Conservation (phyloP, 352 stramenopile genomes). For the Phytopythium cucurbitacearum region DNA sequence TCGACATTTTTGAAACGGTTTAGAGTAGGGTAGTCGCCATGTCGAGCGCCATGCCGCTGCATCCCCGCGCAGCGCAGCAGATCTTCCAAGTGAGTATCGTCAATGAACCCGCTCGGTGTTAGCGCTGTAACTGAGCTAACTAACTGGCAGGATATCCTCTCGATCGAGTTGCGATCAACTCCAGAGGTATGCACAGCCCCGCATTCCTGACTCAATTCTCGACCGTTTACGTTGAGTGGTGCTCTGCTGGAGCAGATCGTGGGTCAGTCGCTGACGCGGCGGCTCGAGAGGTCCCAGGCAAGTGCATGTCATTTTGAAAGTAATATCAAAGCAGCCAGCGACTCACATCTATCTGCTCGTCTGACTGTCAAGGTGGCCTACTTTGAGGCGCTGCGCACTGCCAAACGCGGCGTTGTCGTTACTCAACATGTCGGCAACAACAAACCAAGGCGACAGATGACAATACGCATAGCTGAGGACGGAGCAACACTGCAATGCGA, state of each 20-base stretch:
- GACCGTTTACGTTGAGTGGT: too few relatives aligned
- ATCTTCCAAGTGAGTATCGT: slow-evolving; percentile 21
- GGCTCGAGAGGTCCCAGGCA: background rate
- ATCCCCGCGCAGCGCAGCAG: slow-evolving; percentile 26
- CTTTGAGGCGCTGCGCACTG: too few relatives aligned
- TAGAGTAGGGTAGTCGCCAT: background rate
- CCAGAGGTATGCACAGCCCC: slow-evolving; percentile 7
- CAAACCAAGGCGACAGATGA: slow-evolving; percentile 1
- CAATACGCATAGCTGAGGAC: slow-evolving; percentile 10
- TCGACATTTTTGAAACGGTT: too few relatives aligned
- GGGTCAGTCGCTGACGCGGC: background rate
- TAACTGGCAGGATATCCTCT: slow-evolving; percentile 18
- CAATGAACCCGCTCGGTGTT: too few relatives aligned
- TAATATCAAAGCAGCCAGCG: background rate
- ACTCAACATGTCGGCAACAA: too few relatives aligned
- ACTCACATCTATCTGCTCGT: too few relatives aligned
- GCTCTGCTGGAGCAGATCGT: background rate
- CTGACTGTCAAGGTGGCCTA: too few relatives aligned
- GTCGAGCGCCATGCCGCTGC: slow-evolving; percentile 15
- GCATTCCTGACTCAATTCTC: background rate
- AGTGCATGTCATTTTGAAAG: slow-evolving; percentile 12
- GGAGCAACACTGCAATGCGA: slow-evolving; percentile 9
- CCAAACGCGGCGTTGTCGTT: too few relatives aligned
- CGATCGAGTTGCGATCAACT: slow-evolving; percentile 11
- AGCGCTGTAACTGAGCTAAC: too few relatives aligned